A percentile compares a stretch with the other conserved stretches of the same genome.
Evolutionary conservation across 805 yeast species (phyloP).

Genomic region (Scheffersomyces stipitis): DNA sequence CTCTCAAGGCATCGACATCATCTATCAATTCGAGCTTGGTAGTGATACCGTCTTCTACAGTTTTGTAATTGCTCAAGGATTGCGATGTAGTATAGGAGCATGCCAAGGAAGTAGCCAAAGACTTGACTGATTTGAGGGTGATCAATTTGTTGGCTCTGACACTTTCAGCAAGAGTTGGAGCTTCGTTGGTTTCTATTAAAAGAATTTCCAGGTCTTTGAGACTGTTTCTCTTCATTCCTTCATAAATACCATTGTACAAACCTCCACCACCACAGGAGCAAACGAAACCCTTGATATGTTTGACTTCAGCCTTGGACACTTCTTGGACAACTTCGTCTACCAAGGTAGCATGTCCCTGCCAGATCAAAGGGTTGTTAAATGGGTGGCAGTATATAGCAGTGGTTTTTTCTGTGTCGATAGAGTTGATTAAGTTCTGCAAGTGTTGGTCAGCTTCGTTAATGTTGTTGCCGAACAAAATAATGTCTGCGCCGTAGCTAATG

Average conservation of each 20-base stretch:
- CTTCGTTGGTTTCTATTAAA: conserved; percentile 61
- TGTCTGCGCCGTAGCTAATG: conserved; percentile 48
- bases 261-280: conserved; percentile 64
- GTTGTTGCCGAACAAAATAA: conserved; percentile 44
- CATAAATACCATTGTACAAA: conserved; percentile 50
- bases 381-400: conserved; percentile 55
- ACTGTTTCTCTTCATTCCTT: conserved; percentile 40
- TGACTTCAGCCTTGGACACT: conserved; percentile 15
- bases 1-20: conserved; percentile 56
- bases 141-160: conserved; percentile 47
- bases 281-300: conserved; percentile 42
- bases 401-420: conserved; percentile 12
- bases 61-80: conserved; percentile 42
- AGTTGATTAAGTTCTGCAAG: conserved; percentile 27
- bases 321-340: conserved; percentile 45
- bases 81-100: conserved; percentile 54
- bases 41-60: conserved; percentile 8
- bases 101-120: conserved; percentile 66
- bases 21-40: conserved; percentile 29
- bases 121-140: conserved; percentile 43
- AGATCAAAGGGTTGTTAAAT: conserved; percentile 48
- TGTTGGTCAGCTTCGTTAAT: conserved; percentile 54
- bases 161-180: conserved; percentile 57
- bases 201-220: conserved; percentile 28
- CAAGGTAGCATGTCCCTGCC: conserved; percentile 55